These are phyloP conservation scores for Rhododendron henanense DNA, from an alignment of 148 eudicot species.

Conservation along the genomic window DNA sequence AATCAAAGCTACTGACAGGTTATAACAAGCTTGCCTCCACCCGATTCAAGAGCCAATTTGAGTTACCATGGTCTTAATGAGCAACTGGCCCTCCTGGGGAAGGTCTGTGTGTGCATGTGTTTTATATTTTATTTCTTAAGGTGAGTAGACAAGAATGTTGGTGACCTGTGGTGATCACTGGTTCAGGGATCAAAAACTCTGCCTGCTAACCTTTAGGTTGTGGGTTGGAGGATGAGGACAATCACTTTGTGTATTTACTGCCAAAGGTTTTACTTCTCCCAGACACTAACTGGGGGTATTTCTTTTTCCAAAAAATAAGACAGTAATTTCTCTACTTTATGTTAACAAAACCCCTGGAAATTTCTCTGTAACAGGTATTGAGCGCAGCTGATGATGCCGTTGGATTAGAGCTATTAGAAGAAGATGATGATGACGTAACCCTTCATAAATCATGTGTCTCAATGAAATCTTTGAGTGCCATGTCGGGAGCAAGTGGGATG, in stretches of 20 bases:
- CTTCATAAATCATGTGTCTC: slow-evolving; percentile 51
- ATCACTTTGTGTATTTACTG: not conserved
- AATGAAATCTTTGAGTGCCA: slow-evolving; percentile 81
- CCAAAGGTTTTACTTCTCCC: not conserved
- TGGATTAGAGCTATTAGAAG: slow-evolving; percentile 72
- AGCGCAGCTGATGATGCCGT: slow-evolving; percentile 75
- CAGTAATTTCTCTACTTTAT: not conserved
- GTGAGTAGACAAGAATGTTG: too few relatives aligned
- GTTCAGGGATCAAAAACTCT: slow-evolving; percentile 55
- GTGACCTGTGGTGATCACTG: not conserved
- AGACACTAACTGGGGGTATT: not conserved
- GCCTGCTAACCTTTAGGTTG: slow-evolving; percentile 31
- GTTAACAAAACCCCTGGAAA: not conserved
- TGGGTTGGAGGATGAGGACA: not conserved
- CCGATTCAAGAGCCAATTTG: slow-evolving; percentile 24
- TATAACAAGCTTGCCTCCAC: slow-evolving; percentile 86
- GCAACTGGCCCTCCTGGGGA: too few relatives aligned
- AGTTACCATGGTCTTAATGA: too few relatives aligned
- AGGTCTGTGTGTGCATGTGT: too few relatives aligned
- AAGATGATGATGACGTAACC: slow-evolving; percentile 53
- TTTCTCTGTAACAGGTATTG: slow-evolving; percentile 46
- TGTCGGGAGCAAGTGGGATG: slow-evolving; percentile 91
- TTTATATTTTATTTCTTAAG: too few relatives aligned
- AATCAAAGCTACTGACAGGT: slow-evolving; percentile 31
- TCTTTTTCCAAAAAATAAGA: not conserved